Percentiles rank a stretch among this genome's conserved stretches.
These are phyloP conservation scores for Nicotiana otophora DNA, from an alignment of 257 asterid species.

Conservation along the genomic window DNA sequence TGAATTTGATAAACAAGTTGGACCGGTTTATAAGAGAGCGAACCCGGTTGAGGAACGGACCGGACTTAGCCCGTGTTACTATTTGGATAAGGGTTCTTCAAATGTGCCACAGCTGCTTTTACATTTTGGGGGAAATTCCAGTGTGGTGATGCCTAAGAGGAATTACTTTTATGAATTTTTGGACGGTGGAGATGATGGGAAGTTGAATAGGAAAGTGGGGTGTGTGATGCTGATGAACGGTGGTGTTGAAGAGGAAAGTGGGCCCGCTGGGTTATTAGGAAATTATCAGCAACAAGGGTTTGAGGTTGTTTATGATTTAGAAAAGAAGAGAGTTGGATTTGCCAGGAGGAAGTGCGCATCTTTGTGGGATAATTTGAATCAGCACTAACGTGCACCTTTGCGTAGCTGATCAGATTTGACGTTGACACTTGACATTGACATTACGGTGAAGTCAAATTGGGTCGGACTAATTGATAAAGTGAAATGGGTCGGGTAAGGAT, in stretches of 20 bases:
- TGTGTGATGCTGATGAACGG: constrained; percentile 89
- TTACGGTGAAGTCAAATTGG: neutral
- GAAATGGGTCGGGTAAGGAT: neutral
- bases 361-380: constrained; percentile 65
- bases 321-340: constrained; percentile 63
- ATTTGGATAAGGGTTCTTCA: constrained; percentile 11
- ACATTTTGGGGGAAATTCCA: constrained; percentile 77
- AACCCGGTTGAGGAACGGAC: constrained; percentile 49
- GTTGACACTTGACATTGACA: neutral
- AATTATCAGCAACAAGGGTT: constrained; percentile 96
- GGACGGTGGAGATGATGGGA: constrained; percentile 36
- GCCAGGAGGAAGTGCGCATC: constrained; percentile 78
- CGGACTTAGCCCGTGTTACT: constrained; percentile 82
- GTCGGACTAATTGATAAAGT: neutral
- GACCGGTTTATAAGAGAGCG: constrained; percentile 42
- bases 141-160: constrained; percentile 72
- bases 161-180: constrained; percentile 71
- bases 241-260: constrained; percentile 70
- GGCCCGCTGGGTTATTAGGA: constrained; percentile 93
- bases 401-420: neutral
- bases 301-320: constrained; percentile 94
- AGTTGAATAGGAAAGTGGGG: constrained; percentile 45
- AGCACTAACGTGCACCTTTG: constrained; percentile 26
- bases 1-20: constrained; percentile 41
- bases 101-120: constrained; percentile 44